phyloP scores from a whole-genome alignment of 129 eudicot genomes.

The Centaurea solstitialis region DNA sequence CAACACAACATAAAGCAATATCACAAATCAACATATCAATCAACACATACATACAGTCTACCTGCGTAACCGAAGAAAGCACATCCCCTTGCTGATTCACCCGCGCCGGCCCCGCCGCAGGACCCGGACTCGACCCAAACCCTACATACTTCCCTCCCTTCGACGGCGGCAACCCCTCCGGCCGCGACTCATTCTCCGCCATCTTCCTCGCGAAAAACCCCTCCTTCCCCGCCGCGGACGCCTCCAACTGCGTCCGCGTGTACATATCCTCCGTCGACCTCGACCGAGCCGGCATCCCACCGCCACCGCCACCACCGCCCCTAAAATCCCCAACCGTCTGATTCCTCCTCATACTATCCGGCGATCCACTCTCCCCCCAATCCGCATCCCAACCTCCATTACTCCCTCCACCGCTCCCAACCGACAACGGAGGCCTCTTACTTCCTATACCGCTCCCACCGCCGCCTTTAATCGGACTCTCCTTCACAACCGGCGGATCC shows the following conservation, averaged over 20 bases:
- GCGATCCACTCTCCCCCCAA: constrained; percentile 45
- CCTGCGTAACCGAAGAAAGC: constrained; percentile 83
- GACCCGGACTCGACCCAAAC: constrained; percentile 71
- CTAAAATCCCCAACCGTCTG: constrained; percentile 81
- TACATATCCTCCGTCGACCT: constrained; percentile 68
- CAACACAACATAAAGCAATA: not conserved
- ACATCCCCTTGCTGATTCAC: constrained; percentile 75
- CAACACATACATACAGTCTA: too few species aligned
- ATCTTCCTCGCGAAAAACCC: constrained; percentile 75
- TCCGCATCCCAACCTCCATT: constrained; percentile 80
- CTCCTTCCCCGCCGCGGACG: constrained; percentile 82
- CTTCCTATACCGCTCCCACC: not conserved
- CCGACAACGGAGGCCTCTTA: constrained; percentile 45
- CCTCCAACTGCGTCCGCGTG: constrained; percentile 66
- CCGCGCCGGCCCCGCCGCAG: constrained; percentile 17
- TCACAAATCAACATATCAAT: not conserved
- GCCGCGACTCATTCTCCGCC: constrained; percentile 70
- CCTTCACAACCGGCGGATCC: constrained; percentile 76
- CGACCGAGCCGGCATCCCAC: constrained; percentile 54
- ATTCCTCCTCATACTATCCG: constrained; percentile 57
- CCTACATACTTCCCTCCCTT: constrained; percentile 98
- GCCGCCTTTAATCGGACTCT: constrained; percentile 1
- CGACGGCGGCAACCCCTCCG: constrained; percentile 86
- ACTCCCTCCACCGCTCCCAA: constrained; percentile 35
- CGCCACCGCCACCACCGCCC: constrained; percentile 50